Conservation (phyloP, 805 yeast species). For the Peterozyma xylosa region DNA sequence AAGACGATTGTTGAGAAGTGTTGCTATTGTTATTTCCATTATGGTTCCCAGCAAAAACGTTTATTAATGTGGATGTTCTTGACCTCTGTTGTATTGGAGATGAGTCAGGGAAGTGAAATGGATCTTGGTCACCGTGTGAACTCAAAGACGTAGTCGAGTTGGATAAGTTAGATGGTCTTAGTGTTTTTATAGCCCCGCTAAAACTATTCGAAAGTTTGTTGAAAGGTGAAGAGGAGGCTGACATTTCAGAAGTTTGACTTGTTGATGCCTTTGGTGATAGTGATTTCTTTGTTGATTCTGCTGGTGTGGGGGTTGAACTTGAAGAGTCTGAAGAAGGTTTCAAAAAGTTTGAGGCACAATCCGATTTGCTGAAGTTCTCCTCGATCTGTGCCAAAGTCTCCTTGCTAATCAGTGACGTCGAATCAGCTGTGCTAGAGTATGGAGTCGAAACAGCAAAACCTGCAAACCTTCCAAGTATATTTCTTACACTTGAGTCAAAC, state of each 20-base stretch:
- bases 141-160: slow-evolving; percentile 23
- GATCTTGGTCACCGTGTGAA: slow-evolving; percentile 2
- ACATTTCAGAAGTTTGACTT: slow-evolving; percentile 8
- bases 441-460: slow-evolving; percentile 6
- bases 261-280: slow-evolving; percentile 1
- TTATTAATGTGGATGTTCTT: slow-evolving; percentile 4
- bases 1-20: not conserved
- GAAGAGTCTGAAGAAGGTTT: not conserved
- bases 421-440: not conserved
- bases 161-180: slow-evolving; percentile 23
- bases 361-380: slow-evolving; percentile 15
- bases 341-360: not conserved
- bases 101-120: slow-evolving; percentile 8
- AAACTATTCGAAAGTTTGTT: slow-evolving; percentile 22
- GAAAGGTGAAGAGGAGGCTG: slow-evolving; percentile 12
- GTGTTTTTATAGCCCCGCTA: slow-evolving; percentile 26
- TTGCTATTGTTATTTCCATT: not conserved
- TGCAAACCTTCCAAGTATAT: slow-evolving; percentile 24
- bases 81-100: slow-evolving; percentile 13
- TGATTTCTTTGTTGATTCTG: slow-evolving; percentile 3
- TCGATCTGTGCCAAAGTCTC: slow-evolving; percentile 20
- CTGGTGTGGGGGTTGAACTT: slow-evolving; percentile 1
- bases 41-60: not conserved
- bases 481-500: slow-evolving; percentile 25
- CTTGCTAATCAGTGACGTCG: slow-evolving; percentile 12